Conservation (phyloP, 2,329 filamentous ascomycete species). For the Coniochaeta sp. region DNA sequence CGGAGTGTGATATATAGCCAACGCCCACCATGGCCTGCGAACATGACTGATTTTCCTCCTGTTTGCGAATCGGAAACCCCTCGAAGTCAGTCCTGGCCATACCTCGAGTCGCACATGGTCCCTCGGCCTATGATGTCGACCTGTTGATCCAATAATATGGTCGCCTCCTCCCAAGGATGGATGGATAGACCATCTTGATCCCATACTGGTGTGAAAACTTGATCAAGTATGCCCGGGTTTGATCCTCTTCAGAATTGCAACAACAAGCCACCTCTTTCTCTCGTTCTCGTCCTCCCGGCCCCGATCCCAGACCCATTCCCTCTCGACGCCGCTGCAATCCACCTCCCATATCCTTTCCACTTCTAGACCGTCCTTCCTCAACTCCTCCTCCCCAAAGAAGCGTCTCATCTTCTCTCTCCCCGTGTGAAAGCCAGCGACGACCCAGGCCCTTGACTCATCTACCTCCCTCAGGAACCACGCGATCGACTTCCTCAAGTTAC, state of each 20-base stretch:
- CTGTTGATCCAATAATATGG: no score
- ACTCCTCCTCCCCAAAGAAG: slow-evolving; percentile 49
- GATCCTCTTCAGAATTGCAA: slow-evolving; percentile 42
- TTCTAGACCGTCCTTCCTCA: slow-evolving; percentile 44
- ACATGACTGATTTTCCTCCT: no score
- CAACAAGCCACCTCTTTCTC: slow-evolving; percentile 64
- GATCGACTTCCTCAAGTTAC: slow-evolving; percentile 56
- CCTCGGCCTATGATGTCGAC: no score
- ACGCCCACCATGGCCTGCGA: no score
- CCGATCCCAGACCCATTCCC: slow-evolving; percentile 53
- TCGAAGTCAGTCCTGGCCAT: no score
- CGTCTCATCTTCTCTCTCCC: slow-evolving; percentile 56
- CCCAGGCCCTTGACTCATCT: slow-evolving; percentile 45
- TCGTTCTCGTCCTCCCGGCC: slow-evolving; percentile 53
- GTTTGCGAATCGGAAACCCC: no score
- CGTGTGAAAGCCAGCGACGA: slow-evolving; percentile 67
- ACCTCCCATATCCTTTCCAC: slow-evolving; percentile 62
- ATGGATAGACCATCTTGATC: no score
- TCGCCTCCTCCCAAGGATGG: no score
- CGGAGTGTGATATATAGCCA: no score
- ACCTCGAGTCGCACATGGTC: no score
- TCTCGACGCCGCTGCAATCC: slow-evolving; percentile 55
- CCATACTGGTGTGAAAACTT: no score
- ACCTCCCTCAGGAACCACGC: slow-evolving; percentile 47
- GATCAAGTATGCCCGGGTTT: no score